These are phyloP conservation scores for Periconia macrospinosa DNA, from an alignment of 2,329 filamentous ascomycete genomes.

Conservation along the genomic window DNA sequence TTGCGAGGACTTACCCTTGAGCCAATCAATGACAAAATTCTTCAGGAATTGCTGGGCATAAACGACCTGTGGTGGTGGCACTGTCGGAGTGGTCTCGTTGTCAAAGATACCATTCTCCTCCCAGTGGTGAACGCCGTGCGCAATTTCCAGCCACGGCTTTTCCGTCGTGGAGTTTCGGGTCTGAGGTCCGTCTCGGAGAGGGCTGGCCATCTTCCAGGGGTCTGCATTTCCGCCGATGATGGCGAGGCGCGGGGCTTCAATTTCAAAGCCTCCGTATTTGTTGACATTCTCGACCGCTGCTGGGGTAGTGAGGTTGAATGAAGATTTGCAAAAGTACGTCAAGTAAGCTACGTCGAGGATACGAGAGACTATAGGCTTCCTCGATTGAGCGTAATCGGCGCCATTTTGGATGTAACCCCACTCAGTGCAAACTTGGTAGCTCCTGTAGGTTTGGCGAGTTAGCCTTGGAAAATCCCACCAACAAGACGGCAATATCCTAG, in stretches of 20 bases:
- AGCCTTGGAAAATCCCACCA: no score
- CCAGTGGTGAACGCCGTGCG: slow-evolving; percentile 79
- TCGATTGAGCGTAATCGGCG: slow-evolving; percentile 60
- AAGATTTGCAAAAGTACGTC: slow-evolving; percentile 63
- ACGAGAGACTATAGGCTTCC: slow-evolving; percentile 72
- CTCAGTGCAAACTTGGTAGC: slow-evolving; percentile 56
- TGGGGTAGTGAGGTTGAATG: slow-evolving; percentile 69
- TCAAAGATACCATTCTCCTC: slow-evolving; percentile 70
- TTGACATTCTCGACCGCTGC: slow-evolving; percentile 71
- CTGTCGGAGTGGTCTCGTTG: slow-evolving; percentile 60
- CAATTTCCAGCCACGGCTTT: slow-evolving; percentile 74
- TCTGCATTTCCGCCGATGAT: slow-evolving; percentile 77
- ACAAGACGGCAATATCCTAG: no score
- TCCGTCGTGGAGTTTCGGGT: slow-evolving; percentile 61
- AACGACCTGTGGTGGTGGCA: slow-evolving; percentile 63
- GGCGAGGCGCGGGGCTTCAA: slow-evolving; percentile 75
- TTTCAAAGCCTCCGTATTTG: slow-evolving; percentile 72
- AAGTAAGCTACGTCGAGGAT: slow-evolving; percentile 66
- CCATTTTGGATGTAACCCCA: slow-evolving; percentile 82
- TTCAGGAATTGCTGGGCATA: slow-evolving; percentile 62
- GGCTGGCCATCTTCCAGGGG: slow-evolving; percentile 76
- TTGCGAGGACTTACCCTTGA: slow-evolving; percentile 47
- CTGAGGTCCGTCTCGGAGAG: slow-evolving; percentile 65
- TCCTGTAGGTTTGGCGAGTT: slow-evolving; percentile 1
- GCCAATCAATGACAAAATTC: slow-evolving; percentile 67